phyloP scores from a whole-genome alignment of 1,139 yeast species.

The Hyphopichia fennica region DNA sequence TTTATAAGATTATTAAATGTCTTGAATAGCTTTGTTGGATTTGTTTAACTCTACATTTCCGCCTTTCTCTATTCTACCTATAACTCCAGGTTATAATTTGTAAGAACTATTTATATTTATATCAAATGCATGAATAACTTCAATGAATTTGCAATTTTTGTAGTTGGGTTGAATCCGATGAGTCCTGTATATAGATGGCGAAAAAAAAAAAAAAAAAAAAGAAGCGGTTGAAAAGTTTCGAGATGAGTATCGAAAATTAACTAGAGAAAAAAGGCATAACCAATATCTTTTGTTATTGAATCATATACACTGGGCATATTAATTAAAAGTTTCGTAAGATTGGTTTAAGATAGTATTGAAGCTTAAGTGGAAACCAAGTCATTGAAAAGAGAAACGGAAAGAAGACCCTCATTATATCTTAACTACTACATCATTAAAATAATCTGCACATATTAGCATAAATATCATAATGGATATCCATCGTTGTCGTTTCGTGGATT shows the following conservation, averaged over 20 bases:
- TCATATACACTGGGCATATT: not conserved
- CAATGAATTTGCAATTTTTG: not conserved
- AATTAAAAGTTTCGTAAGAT: too few relatives aligned
- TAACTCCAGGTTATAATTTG: too few relatives aligned
- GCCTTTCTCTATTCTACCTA: not conserved
- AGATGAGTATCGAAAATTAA: slow-evolving; percentile 11
- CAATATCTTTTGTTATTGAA: not conserved
- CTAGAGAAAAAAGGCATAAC: not conserved
- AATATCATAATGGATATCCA: slow-evolving; percentile 61
- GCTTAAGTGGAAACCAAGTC: not conserved
- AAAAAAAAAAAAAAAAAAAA: not conserved
- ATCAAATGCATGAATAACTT: too few relatives aligned
- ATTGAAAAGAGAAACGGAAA: too few relatives aligned
- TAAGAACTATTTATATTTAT: too few relatives aligned
- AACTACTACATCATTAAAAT: not conserved
- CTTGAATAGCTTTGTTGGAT: slow-evolving; percentile 46
- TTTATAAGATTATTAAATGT: slow-evolving; percentile 40
- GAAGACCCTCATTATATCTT: not conserved
- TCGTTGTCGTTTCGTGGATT: slow-evolving; percentile 91
- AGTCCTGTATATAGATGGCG: not conserved
- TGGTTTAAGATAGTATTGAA: too few relatives aligned
- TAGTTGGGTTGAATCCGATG: not conserved
- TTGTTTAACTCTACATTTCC: slow-evolving; percentile 29
- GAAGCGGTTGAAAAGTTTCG: slow-evolving; percentile 13
- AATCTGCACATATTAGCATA: too few relatives aligned